Percentiles rank a stretch among this genome's conserved stretches.
phyloP scores from a whole-genome alignment of 164 flowering plant species.

The grape (Vitis vinifera) region ASM3070453v1 NC_081809.1:9122501-9123000 shows the following conservation, averaged over 20 bases:
- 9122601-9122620: slow-evolving; percentile 62
- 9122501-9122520: slow-evolving; percentile 78
- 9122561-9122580: slow-evolving; percentile 85
- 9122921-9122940: no score
- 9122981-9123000: slow-evolving; percentile 59
- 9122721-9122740: slow-evolving; percentile 58
- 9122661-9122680: slow-evolving; percentile 87
- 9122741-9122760: slow-evolving; percentile 23
- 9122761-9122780: slow-evolving; percentile 29
- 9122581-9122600: slow-evolving; percentile 68
- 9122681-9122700: slow-evolving; percentile 77
- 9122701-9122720: slow-evolving; percentile 54
- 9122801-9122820: slow-evolving; percentile 50
- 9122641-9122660: slow-evolving; percentile 70
- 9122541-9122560: slow-evolving; percentile 58
- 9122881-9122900: slow-evolving; percentile 89
- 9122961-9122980: neutral
- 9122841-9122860: slow-evolving; percentile 67
- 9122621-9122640: slow-evolving; percentile 65
- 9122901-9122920: no score
- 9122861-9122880: slow-evolving; percentile 90
- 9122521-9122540: slow-evolving; percentile 74
- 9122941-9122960: no score
- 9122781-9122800: slow-evolving; percentile 34
- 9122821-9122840: slow-evolving; percentile 70